Percentiles rank a stretch among this genome's conserved stretches.
phyloP scores from a whole-genome alignment of 2,329 filamentous ascomycete genomes.

The Phyllosticta capitalensis region DNA sequence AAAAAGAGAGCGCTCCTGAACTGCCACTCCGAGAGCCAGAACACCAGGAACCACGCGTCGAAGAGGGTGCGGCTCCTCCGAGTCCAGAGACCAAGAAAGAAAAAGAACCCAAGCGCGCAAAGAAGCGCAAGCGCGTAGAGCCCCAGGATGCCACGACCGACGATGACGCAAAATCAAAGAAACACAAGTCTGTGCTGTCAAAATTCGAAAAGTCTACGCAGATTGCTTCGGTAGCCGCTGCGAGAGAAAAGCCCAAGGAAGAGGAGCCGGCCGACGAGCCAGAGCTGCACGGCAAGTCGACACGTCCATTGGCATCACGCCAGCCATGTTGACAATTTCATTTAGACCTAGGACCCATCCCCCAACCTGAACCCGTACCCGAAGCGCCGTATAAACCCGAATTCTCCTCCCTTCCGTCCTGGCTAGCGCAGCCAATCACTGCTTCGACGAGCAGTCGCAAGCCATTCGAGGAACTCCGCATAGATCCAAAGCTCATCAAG shows the following conservation, averaged over 20 bases:
- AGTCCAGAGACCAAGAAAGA: slow-evolving; percentile 21
- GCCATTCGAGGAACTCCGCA: slow-evolving; percentile 55
- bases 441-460: slow-evolving; percentile 51
- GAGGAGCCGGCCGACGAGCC: slow-evolving; percentile 17
- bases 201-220: slow-evolving; percentile 37
- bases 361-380: slow-evolving; percentile 60
- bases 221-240: slow-evolving; percentile 14
- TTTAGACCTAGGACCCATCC: slow-evolving; percentile 64
- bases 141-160: slow-evolving; percentile 18
- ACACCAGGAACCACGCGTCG: background rate
- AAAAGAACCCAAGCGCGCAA: slow-evolving; percentile 30
- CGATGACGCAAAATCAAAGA: slow-evolving; percentile 21
- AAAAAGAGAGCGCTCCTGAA: slow-evolving; percentile 5
- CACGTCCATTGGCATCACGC: background rate
- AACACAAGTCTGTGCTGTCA: slow-evolving; percentile 31
- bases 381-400: slow-evolving; percentile 50
- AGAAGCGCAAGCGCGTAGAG: slow-evolving; percentile 25
- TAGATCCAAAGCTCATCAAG: slow-evolving; percentile 51
- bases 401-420: slow-evolving; percentile 71
- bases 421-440: slow-evolving; percentile 68
- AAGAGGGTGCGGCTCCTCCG: slow-evolving; percentile 1
- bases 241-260: slow-evolving; percentile 13
- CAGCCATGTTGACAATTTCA: background rate
- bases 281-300: slow-evolving; percentile 43
- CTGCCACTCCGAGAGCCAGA: slow-evolving; percentile 13